Evolutionary conservation across 495 filamentous ascomycete species (phyloP), one percentile per base, ranked within the genome.

Genomic region (Penicillium bovifimosum): DNA sequence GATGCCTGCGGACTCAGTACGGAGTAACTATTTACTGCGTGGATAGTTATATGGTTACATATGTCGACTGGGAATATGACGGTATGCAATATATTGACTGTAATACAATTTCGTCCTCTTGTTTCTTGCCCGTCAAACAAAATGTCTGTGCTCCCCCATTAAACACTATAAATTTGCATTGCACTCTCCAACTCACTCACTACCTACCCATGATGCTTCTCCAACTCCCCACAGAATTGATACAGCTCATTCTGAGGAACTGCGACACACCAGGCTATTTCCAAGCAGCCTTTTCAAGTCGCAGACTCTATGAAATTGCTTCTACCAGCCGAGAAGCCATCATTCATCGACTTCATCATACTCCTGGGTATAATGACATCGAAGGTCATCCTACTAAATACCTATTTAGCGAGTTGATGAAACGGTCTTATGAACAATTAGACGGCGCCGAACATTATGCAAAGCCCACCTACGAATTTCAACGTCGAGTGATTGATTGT

Each of bases 241-340:
- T 74, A n/a, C 67, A 71, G 47, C 66, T 74, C 39, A 48, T 76
- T 38, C 54, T 76, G 14, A 50, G 56, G 29, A 52, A 59, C n/a
- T 66, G 65, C 29, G 66, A 62, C 10, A 62, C 67, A 0, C 52
- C 68, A 6, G 47, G 62, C 5, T 76, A 66, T 38, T 48, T 75
- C 17, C 69, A 76, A 35, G 55, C 59, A 4, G 62, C 72, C 5
- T 56, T 65, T 28, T 54, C 60, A 39, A 71, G 66, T 43, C 68
- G 58, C 13, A 44, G 54, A 46, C 78, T 96, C n/a, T 90, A 93
- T 78, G 87, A 88, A 75, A 76, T 95, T 58, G 91, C 91, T 47
- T 88, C 87, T 13, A 87, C 81, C 62, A 95, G 86, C 33, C 64
- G 69, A 9, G 60, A 69, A 38, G 56, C 69, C 3, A 54, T 74